Percentiles rank a stretch among this genome's conserved stretches.
phyloP scores from a whole-genome alignment of 1,139 yeast species.

The Blastobotrys buckinghamii region DNA sequence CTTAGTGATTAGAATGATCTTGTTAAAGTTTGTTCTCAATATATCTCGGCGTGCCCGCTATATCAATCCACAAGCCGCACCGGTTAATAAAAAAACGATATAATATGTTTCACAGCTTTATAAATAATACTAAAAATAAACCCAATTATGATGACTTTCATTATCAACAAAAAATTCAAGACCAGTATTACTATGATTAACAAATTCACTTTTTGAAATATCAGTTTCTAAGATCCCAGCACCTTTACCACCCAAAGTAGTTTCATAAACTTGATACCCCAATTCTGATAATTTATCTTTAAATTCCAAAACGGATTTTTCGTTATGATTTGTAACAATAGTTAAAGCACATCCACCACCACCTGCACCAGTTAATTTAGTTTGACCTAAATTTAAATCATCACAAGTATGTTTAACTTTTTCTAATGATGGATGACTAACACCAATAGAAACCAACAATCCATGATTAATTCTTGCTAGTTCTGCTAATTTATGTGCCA shows the following conservation, averaged over 20 bases:
- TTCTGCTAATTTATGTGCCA: conserved; percentile 40
- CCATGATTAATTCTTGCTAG: conserved; percentile 88
- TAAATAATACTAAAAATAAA: too few relatives aligned
- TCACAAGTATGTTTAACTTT: conserved; percentile 60
- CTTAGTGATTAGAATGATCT: too few relatives aligned
- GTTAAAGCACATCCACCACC: conserved; percentile 99
- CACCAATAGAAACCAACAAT: conserved; percentile 76
- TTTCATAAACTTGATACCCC: conserved; percentile 65
- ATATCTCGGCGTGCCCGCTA: too few relatives aligned
- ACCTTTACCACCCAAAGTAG: conserved; percentile 86
- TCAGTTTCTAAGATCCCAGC: conserved; percentile 42
- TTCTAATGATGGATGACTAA: conserved; percentile 86
- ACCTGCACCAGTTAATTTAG: conserved; percentile 97
- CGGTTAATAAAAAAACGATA: too few relatives aligned
- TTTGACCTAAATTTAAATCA: conserved; percentile 62
- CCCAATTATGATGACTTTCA: too few relatives aligned
- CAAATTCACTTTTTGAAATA: neutral
- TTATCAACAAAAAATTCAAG: too few relatives aligned
- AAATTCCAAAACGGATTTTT: conserved; percentile 36
- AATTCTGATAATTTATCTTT: conserved; percentile 32
- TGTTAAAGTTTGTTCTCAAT: too few relatives aligned
- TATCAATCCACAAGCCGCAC: too few relatives aligned
- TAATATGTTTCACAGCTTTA: too few relatives aligned
- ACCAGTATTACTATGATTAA: neutral
- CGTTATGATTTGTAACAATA: conserved; percentile 50